phyloP scores from a whole-genome alignment of 352 stramenopile genomes.

The Phytopythium helicoides region DNA sequence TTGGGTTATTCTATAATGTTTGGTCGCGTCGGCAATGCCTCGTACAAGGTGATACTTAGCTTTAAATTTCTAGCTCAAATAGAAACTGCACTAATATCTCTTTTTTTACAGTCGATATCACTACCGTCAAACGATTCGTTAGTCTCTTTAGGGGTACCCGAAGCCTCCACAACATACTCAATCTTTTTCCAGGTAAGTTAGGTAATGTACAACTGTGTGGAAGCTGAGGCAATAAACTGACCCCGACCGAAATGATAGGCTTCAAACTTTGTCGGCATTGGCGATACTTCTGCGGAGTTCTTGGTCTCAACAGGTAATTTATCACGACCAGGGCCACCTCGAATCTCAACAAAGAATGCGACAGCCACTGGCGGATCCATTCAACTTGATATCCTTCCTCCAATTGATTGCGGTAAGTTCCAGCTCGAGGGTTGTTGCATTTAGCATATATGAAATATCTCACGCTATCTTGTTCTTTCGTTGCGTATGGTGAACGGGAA shows the following conservation, averaged over 20 bases:
- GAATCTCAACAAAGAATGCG: slow-evolving; percentile 11
- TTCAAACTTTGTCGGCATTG: slow-evolving; percentile 38
- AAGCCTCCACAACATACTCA: slow-evolving; percentile 30
- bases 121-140: slow-evolving; percentile 7
- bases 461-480: no score
- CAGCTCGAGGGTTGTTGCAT: no score
- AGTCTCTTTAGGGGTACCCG: slow-evolving; percentile 33
- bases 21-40: background rate
- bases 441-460: no score
- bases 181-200: slow-evolving; percentile 36
- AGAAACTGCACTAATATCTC: slow-evolving; percentile 1
- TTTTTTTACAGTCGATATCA: background rate
- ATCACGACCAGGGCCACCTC: slow-evolving; percentile 41
- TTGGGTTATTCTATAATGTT: slow-evolving; percentile 17
- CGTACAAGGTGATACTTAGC: slow-evolving; percentile 8
- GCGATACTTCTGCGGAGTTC: slow-evolving; percentile 27
- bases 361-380: slow-evolving; percentile 36
- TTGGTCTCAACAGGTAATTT: slow-evolving; percentile 24
- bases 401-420: slow-evolving; percentile 41
- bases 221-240: no score
- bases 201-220: no score
- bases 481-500: no score
- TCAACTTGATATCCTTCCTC: slow-evolving; percentile 25
- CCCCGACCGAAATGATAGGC: slow-evolving; percentile 10
- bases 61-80: background rate